Evolutionary conservation across 176 grass and related monocot species (phyloP).

Genomic region (Leersia perrieri): DNA sequence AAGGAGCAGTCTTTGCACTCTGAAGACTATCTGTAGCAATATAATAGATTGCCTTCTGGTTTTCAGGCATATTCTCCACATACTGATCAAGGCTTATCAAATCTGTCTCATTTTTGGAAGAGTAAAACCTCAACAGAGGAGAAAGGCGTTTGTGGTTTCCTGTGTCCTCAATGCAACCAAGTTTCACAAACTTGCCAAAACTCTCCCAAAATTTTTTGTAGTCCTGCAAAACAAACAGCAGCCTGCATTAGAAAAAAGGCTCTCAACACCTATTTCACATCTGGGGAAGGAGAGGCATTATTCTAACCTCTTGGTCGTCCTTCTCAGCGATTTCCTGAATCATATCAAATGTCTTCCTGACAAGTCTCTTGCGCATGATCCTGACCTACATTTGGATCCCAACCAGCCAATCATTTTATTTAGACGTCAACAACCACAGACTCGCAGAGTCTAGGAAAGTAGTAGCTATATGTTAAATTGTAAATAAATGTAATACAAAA

Average conservation of each 20-base stretch:
- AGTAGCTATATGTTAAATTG: neutral
- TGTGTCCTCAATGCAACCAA: slow-evolving; percentile 90
- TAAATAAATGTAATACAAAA: slow-evolving; percentile 34
- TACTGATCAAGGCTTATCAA: slow-evolving; percentile 86
- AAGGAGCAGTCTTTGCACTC: slow-evolving; percentile 78
- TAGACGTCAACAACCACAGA: neutral
- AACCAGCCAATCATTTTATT: neutral
- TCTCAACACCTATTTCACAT: neutral
- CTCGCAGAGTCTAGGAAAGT: neutral
- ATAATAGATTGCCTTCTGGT: slow-evolving; percentile 81
- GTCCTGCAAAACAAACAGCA: slow-evolving; percentile 44
- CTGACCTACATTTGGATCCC: slow-evolving; percentile 49
- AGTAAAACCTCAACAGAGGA: slow-evolving; percentile 63
- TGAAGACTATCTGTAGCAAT: slow-evolving; percentile 76
- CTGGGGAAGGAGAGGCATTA: neutral
- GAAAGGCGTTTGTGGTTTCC: slow-evolving; percentile 78
- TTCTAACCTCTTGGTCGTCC: slow-evolving; percentile 70
- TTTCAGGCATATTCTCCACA: slow-evolving; percentile 74
- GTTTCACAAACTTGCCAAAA: slow-evolving; percentile 79
- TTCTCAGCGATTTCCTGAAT: slow-evolving; percentile 76
- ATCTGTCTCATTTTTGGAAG: slow-evolving; percentile 72
- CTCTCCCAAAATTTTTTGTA: slow-evolving; percentile 91
- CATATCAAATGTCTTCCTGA: slow-evolving; percentile 97
- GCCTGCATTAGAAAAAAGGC: neutral
- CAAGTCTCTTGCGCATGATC: slow-evolving; percentile 90